These are phyloP conservation scores for Oryza punctata DNA, from an alignment of 176 grass and related monocot genomes.

Conservation along the genomic window DNA sequence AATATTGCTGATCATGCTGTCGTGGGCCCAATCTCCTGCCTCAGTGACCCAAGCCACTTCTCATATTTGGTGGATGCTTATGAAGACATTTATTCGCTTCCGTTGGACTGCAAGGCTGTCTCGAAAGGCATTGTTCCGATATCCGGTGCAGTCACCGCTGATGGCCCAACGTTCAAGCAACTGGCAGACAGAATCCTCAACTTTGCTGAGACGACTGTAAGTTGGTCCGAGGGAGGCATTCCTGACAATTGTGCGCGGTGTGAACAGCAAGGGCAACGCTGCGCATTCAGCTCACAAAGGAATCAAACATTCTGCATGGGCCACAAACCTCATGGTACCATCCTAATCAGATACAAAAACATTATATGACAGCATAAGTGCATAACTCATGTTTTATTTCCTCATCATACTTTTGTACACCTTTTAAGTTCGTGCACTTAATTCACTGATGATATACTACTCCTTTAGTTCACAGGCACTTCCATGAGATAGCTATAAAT, in stretches of 20 bases:
- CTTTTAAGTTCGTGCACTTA: no score
- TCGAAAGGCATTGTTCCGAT: background rate
- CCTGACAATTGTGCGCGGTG: background rate
- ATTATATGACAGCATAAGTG: background rate
- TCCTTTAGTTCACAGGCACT: no score
- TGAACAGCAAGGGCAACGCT: background rate
- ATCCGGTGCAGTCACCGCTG: no score
- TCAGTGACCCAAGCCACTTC: background rate
- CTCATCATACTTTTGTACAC: background rate
- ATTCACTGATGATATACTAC: no score
- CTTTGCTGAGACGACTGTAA: background rate
- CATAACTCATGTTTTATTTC: background rate
- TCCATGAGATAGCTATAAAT: no score
- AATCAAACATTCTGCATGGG: constrained; percentile 3
- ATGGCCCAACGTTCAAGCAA: background rate
- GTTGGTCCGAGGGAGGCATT: background rate
- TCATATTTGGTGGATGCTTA: background rate
- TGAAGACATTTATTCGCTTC: background rate
- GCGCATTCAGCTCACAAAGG: background rate
- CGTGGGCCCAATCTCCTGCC: background rate
- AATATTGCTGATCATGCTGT: background rate
- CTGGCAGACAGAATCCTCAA: background rate
- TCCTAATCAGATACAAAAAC: background rate
- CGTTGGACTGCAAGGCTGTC: constrained; percentile 4
- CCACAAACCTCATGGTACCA: background rate